phyloP scores from a whole-genome alignment of 441 rosid genomes.

The Adansonia rubrostipa region DNA sequence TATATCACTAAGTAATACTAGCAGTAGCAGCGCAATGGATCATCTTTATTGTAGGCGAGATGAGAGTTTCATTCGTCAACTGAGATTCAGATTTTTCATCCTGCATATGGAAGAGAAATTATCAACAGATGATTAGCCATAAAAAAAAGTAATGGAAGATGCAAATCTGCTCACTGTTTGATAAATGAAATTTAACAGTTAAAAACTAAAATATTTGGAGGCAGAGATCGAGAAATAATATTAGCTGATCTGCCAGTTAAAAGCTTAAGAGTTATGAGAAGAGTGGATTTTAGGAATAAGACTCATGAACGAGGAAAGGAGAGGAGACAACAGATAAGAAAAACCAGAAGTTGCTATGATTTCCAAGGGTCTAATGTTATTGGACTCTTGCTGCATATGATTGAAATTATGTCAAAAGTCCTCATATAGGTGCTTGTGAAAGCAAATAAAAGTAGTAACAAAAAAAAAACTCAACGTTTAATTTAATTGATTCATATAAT shows the following conservation, averaged over 20 bases:
- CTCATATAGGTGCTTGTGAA: constrained; percentile 5
- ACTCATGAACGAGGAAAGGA: not conserved
- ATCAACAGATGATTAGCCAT: not conserved
- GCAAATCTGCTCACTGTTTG: not conserved
- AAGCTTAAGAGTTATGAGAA: not conserved
- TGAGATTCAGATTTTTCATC: constrained; percentile 22
- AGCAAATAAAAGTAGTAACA: not conserved
- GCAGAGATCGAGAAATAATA: too few relatives aligned
- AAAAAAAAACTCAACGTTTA: too few relatives aligned
- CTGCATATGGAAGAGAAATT: constrained; percentile 14
- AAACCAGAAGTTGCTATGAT: not conserved
- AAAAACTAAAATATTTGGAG: too few relatives aligned
- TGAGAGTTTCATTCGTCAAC: not conserved
- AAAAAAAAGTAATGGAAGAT: too few relatives aligned
- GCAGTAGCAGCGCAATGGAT: not conserved
- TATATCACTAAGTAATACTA: not conserved
- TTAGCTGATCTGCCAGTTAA: not conserved
- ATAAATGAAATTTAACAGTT: too few relatives aligned
- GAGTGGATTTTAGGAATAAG: not conserved
- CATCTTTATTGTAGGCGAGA: constrained; percentile 26
- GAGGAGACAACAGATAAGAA: not conserved
- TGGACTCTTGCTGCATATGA: not conserved
- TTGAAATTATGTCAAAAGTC: constrained; percentile 9
- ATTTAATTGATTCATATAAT: too few relatives aligned
- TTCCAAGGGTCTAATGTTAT: not conserved